These are phyloP conservation scores for Elsinoe perseae DNA, from an alignment of 2,329 filamentous ascomycete genomes.

Conservation along the genomic window DNA sequence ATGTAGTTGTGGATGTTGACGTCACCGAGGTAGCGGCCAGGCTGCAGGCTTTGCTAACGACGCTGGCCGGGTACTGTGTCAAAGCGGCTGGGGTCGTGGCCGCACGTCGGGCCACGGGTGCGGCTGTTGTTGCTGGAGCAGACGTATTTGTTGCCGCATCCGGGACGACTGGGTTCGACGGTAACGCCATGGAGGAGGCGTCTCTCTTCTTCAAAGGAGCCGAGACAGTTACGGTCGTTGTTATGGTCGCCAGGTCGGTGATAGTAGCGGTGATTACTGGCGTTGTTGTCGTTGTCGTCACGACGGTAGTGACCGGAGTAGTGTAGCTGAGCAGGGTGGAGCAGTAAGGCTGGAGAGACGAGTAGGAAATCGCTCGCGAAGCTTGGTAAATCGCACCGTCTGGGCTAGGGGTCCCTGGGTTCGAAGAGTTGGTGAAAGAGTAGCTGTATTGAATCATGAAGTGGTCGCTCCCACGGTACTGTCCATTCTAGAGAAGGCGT, in stretches of 20 bases:
- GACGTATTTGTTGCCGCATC: no score
- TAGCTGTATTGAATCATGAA: slow-evolving; percentile 18
- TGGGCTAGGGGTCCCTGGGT: slow-evolving; percentile 12
- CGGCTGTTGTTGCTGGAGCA: no score
- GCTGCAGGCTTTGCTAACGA: slow-evolving; percentile 18
- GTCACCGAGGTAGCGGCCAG: slow-evolving; percentile 14
- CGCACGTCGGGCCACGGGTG: no score
- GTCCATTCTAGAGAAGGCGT: no score
- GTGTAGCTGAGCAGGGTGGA: slow-evolving; percentile 13
- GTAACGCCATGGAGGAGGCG: no score
- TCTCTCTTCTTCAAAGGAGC: no score
- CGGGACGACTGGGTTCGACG: no score
- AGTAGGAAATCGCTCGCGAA: slow-evolving; percentile 11
- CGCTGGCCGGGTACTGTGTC: slow-evolving; percentile 15
- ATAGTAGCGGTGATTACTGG: neutral
- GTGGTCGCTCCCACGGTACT: slow-evolving; percentile 17
- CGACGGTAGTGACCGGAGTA: neutral
- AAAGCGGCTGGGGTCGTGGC: slow-evolving; percentile 4
- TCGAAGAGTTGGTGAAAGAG: slow-evolving; percentile 10
- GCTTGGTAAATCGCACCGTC: slow-evolving; percentile 17
- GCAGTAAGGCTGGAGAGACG: slow-evolving; percentile 19
- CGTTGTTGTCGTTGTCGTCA: slow-evolving; percentile 1
- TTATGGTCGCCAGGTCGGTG: no score
- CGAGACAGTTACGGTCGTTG: no score
- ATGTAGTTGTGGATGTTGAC: neutral